Percentiles rank a stretch among this genome's conserved stretches.
phyloP scores from a whole-genome alignment of 148 eudicot species.

The Hydrangea macrophylla region DNA sequence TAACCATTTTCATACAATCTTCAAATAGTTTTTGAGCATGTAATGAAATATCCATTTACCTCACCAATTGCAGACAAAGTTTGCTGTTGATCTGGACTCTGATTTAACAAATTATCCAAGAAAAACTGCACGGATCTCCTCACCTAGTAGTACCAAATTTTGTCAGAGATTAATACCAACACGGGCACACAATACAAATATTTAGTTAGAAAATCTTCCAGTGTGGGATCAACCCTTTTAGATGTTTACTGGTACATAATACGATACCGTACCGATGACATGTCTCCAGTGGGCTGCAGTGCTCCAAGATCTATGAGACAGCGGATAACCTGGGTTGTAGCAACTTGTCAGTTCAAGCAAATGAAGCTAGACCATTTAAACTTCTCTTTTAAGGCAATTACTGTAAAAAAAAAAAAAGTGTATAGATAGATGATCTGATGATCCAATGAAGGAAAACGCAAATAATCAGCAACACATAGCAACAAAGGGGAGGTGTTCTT shows the following conservation, averaged over 20 bases:
- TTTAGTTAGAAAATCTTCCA: background rate
- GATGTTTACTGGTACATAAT: conserved; percentile 8
- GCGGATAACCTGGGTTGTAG: conserved; percentile 57
- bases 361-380: conserved; percentile 6
- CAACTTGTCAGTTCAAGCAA: background rate
- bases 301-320: conserved; percentile 93
- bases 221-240: background rate
- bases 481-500: background rate
- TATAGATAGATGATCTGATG: background rate
- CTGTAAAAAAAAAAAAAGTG: background rate
- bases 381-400: background rate
- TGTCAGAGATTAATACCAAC: conserved; percentile 11
- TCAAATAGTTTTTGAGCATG: background rate
- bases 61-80: conserved; percentile 94
- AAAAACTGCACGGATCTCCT: conserved; percentile 92
- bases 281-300: conserved; percentile 95
- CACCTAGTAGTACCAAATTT: conserved; percentile 40
- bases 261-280: conserved; percentile 64
- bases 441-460: background rate
- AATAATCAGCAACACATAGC: background rate
- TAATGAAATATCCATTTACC: conserved; percentile 37
- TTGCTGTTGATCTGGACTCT: conserved; percentile 87
- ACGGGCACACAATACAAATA: background rate
- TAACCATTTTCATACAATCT: background rate
- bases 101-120: conserved; percentile 81